These are phyloP conservation scores for Ophiorrhiza pumila DNA, from an alignment of 257 asterid species.

Conservation along the genomic window DNA sequence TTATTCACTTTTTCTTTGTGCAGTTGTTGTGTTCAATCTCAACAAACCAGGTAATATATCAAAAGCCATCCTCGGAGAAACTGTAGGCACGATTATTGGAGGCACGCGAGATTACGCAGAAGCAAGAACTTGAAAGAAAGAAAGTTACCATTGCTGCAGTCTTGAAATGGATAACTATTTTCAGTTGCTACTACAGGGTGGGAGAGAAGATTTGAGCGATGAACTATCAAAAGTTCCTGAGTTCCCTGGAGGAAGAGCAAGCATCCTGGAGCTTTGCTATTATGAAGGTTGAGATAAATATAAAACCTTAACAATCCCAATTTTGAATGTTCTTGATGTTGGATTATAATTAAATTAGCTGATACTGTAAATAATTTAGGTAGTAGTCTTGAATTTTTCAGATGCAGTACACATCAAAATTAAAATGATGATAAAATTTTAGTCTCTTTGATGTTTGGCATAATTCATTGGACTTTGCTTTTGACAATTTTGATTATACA, in stretches of 20 bases:
- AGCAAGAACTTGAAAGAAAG: conserved; percentile 30
- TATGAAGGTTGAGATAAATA: background rate
- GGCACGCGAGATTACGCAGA: conserved; percentile 38
- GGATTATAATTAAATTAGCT: background rate
- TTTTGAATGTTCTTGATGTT: background rate
- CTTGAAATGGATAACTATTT: background rate
- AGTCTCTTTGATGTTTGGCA: too few relatives aligned
- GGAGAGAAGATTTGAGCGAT: too few relatives aligned
- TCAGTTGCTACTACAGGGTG: background rate
- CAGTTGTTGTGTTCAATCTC: conserved; percentile 92
- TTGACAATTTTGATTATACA: too few relatives aligned
- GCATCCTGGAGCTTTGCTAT: background rate
- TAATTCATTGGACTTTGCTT: too few relatives aligned
- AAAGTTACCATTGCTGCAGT: conserved; percentile 4
- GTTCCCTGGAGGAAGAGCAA: too few relatives aligned
- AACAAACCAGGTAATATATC: conserved; percentile 78
- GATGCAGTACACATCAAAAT: too few relatives aligned
- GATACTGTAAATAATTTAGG: conserved; percentile 4
- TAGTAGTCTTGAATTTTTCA: background rate
- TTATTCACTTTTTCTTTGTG: conserved; percentile 16
- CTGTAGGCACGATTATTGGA: conserved; percentile 75
- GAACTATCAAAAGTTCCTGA: too few relatives aligned
- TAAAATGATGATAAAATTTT: too few relatives aligned
- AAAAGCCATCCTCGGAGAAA: conserved; percentile 77
- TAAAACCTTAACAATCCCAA: background rate